phyloP scores from a whole-genome alignment of 441 rosid genomes.

The Cnidoscolus chayamansa region DNA sequence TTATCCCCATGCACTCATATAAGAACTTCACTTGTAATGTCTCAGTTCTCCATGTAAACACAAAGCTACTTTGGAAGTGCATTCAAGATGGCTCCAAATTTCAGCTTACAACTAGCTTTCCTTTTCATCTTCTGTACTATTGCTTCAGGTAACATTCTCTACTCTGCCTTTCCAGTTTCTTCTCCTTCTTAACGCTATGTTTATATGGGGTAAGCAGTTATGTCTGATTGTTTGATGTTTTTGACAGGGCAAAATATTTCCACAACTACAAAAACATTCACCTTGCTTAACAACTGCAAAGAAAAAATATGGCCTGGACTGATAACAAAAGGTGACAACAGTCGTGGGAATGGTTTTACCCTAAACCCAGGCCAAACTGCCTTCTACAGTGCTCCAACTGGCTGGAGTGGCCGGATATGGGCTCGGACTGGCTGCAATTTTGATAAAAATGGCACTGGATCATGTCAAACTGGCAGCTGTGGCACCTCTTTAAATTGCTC shows the following conservation, averaged over 20 bases:
- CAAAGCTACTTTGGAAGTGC: neutral
- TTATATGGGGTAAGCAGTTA: too few species aligned
- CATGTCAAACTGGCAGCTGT: slow-evolving; percentile 54
- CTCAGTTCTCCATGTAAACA: slow-evolving; percentile 1
- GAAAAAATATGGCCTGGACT: slow-evolving; percentile 61
- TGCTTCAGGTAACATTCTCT: slow-evolving; percentile 34
- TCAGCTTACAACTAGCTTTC: slow-evolving; percentile 9
- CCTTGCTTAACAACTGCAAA: slow-evolving; percentile 51
- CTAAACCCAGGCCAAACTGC: slow-evolving; percentile 40
- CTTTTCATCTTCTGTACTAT: slow-evolving; percentile 22
- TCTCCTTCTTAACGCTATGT: too few species aligned
- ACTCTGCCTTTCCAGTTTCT: too few species aligned
- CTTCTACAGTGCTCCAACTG: slow-evolving; percentile 27
- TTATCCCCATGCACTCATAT: slow-evolving; percentile 8
- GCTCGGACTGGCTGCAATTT: slow-evolving; percentile 54
- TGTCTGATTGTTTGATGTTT: neutral
- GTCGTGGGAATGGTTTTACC: slow-evolving; percentile 31
- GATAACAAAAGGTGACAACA: slow-evolving; percentile 25
- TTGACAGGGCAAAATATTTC: slow-evolving; percentile 26
- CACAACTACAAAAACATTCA: slow-evolving; percentile 37
- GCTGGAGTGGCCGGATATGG: slow-evolving; percentile 69
- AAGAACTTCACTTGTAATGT: neutral
- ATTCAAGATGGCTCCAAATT: slow-evolving; percentile 28
- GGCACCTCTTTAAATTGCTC: slow-evolving; percentile 46
- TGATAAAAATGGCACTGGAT: slow-evolving; percentile 30